Base-by-base conservation (phyloP, 306 rosid genomes). In the Cucumis hystrix region DNA sequence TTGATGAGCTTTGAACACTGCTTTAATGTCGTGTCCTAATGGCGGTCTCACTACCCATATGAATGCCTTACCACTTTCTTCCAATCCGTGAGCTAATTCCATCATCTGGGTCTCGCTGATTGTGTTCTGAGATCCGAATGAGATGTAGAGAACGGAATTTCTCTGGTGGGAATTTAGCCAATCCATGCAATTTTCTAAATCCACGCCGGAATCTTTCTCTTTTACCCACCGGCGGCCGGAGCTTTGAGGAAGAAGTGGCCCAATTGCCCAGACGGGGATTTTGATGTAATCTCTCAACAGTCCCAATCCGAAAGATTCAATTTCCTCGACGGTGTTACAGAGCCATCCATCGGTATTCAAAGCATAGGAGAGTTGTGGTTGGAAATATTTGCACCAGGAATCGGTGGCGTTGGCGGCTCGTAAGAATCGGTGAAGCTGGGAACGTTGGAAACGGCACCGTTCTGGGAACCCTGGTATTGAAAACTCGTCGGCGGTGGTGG, bases 81-180 rank as follows among this genome's bases (percentile, higher is more conserved):
- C 98, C 79, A 91, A 82, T 1, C 93, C 98, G 1, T 40, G 65
- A 1, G 98, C 96, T 45, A 93, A 65, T 3, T 88, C 91, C 90
- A 83, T 84, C 97, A 93, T 91, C 25, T 89, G 92, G 62, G 85
- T 54, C 0, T 80, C 82, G 33, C 80, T 80, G 17, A 93, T 86
- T 0, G 96, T 87, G 86, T 91, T 87, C 85, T 93, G 98, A 14
- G 98, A 93, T 10, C 98, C 98, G 75, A 93, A 93, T 3, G 89
- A 91, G 51, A 93, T 77, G 81, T 91, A 91, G 9, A 93, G 56
- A 80, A 93, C 96, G 7, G 93, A 91, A 5, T 52, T 63, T 1
- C 77, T 74, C 8, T 47, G 69, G 6, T 87, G 84, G 10, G 23
- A 68, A 64, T 91, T 76, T 1, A 93, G 85, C 97, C 96, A 93